A percentile compares a stretch with the other conserved stretches of the same genome.
Evolutionary conservation across 2,329 filamentous ascomycete genomes (phyloP).

Genomic region (Chaetomiaceae sp.): DNA sequence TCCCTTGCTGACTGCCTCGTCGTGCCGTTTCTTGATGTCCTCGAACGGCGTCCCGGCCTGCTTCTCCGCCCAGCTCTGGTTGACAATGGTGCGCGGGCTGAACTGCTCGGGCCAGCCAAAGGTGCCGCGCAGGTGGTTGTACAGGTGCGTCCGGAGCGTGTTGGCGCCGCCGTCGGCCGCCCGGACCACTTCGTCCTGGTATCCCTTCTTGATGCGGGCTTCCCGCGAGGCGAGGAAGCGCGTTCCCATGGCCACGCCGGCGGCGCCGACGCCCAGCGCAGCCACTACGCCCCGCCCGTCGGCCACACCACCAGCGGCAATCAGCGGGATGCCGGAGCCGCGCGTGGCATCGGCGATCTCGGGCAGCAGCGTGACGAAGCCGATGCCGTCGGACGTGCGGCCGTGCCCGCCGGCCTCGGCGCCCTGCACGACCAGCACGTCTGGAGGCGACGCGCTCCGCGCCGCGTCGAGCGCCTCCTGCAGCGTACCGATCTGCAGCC

Average conservation of each 20-base stretch:
- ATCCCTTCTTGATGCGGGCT: slow-evolving; percentile 35
- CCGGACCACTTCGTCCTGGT: slow-evolving; percentile 37
- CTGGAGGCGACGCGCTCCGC: slow-evolving; percentile 32
- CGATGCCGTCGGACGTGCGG: slow-evolving; percentile 36
- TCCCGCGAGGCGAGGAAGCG: slow-evolving; percentile 50
- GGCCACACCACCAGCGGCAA: slow-evolving; percentile 48
- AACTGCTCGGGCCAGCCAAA: slow-evolving; percentile 38
- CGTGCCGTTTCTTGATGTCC: slow-evolving; percentile 38
- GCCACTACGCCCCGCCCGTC: slow-evolving; percentile 47
- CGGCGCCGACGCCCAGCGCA: slow-evolving; percentile 44
- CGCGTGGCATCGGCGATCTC: slow-evolving; percentile 40
- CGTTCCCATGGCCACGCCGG: slow-evolving; percentile 56
- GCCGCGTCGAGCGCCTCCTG: slow-evolving; percentile 40
- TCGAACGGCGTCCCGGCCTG: slow-evolving; percentile 36
- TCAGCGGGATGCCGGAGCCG: slow-evolving; percentile 33
- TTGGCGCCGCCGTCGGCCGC: slow-evolving; percentile 34
- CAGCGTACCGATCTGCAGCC: slow-evolving; percentile 47
- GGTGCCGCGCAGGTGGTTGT: slow-evolving; percentile 39
- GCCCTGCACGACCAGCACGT: slow-evolving; percentile 48
- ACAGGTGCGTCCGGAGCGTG: slow-evolving; percentile 38
- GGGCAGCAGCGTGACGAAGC: slow-evolving; percentile 44
- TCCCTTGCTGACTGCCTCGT: slow-evolving; percentile 34
- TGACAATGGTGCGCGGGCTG: slow-evolving; percentile 35
- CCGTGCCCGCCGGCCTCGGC: slow-evolving; percentile 50
- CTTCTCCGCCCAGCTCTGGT: slow-evolving; percentile 34